Conservation (phyloP, 371 early-diverging fungal genomes). For the Syncephalastrum monosporum region DNA sequence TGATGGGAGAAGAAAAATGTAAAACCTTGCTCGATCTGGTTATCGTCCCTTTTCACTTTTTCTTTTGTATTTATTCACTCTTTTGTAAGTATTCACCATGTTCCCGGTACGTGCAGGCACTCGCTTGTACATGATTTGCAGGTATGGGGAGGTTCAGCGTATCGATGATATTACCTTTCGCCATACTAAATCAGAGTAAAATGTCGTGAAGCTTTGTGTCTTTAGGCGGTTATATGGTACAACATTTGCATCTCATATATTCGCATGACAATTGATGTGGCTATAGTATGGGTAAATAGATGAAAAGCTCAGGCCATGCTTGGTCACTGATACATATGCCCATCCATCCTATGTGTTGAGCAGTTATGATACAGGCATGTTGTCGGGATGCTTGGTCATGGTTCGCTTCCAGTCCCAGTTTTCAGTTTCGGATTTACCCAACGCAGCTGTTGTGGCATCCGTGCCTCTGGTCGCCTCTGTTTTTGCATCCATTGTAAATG, state of each 20-base stretch:
- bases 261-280: constrained; percentile 1
- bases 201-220: too few species aligned
- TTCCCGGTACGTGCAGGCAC: constrained; percentile 2
- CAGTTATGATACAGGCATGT: constrained; percentile 50
- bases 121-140: constrained; percentile 15
- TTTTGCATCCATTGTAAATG: constrained; percentile 35
- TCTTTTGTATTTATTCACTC: too few species aligned
- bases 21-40: not conserved
- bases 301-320: not conserved
- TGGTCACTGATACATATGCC: not conserved
- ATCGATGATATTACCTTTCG: too few species aligned
- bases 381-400: constrained; percentile 42
- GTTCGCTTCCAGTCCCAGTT: constrained; percentile 26
- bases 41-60: not conserved
- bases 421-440: constrained; percentile 1
- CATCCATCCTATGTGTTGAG: not conserved
- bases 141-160: not conserved
- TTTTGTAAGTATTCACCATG: not conserved
- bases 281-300: too few species aligned
- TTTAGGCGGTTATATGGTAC: too few species aligned
- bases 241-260: not conserved
- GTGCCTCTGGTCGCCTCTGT: constrained; percentile 32
- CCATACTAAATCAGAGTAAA: not conserved
- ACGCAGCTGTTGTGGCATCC: constrained; percentile 17
- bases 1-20: not conserved